phyloP scores from a whole-genome alignment of 106 monocot genomes.

The Triglochin maritima region DNA sequence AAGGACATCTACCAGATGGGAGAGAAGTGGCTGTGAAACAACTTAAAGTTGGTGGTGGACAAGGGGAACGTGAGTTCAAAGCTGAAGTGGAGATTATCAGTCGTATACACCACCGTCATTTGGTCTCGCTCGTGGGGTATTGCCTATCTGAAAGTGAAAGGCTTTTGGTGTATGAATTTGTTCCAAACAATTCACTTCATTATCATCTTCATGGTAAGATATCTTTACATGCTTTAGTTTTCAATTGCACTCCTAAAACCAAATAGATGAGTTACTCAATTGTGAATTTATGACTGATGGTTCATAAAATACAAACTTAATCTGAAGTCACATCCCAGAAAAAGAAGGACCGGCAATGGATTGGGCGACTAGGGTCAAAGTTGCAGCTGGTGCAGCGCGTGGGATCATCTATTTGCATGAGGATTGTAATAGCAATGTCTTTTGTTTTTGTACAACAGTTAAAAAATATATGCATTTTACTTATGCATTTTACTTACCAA shows the following conservation, averaged over 20 bases:
- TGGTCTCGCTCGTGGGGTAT: slow-evolving; percentile 63
- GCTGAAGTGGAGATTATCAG: slow-evolving; percentile 78
- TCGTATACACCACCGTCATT: slow-evolving; percentile 64
- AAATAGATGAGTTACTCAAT: not conserved
- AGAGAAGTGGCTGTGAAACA: slow-evolving; percentile 63
- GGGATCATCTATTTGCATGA: slow-evolving; percentile 57
- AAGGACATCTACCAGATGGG: slow-evolving; percentile 46
- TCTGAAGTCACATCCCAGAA: slow-evolving; percentile 11
- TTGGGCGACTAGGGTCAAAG: slow-evolving; percentile 46
- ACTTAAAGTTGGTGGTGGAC: slow-evolving; percentile 39
- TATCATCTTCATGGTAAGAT: slow-evolving; percentile 67
- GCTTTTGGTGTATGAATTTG: slow-evolving; percentile 66
- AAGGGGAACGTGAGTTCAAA: slow-evolving; percentile 63
- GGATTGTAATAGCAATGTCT: slow-evolving; percentile 27
- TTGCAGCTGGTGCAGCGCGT: slow-evolving; percentile 44
- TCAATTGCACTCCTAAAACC: not conserved
- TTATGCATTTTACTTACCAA: not conserved
- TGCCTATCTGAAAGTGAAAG: slow-evolving; percentile 50
- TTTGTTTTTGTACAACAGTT: not conserved
- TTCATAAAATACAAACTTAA: too few species aligned
- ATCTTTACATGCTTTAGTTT: not conserved
- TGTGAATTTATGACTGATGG: not conserved
- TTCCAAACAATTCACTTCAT: slow-evolving; percentile 59
- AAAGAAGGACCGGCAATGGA: slow-evolving; percentile 31
- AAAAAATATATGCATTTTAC: not conserved